Conservation (phyloP, 2,329 filamentous ascomycete species). For the Talaromyces sp. region DNA sequence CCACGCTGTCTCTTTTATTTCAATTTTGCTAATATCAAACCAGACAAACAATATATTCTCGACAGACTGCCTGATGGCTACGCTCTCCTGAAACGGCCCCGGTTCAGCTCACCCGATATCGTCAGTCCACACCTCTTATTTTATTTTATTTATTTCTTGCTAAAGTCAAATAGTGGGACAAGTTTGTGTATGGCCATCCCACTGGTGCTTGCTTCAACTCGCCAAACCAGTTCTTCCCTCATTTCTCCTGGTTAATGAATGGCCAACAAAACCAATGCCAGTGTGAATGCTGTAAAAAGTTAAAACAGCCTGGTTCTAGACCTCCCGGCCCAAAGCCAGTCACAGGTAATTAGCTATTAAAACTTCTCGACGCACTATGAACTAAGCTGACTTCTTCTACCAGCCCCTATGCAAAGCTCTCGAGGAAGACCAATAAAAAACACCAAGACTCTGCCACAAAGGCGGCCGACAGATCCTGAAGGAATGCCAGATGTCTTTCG, state of each 20-base stretch:
- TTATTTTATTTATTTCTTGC: background rate
- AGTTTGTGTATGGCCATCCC: slow-evolving; percentile 56
- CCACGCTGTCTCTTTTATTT: background rate
- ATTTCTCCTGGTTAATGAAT: slow-evolving; percentile 54
- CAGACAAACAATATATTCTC: slow-evolving; percentile 46
- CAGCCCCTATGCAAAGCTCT: background rate
- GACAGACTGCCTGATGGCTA: slow-evolving; percentile 53
- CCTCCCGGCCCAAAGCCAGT: background rate
- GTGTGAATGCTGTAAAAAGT: slow-evolving; percentile 45
- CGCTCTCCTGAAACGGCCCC: slow-evolving; percentile 45
- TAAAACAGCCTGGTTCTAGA: background rate
- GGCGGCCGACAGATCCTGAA: slow-evolving; percentile 26
- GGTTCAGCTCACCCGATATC: slow-evolving; percentile 30
- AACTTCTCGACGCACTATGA: background rate
- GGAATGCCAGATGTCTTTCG: slow-evolving; percentile 52
- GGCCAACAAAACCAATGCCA: slow-evolving; percentile 40
- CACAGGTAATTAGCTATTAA: background rate
- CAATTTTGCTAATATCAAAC: background rate
- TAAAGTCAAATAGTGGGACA: slow-evolving; percentile 39
- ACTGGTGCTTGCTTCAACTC: slow-evolving; percentile 49
- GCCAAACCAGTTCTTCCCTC: slow-evolving; percentile 49
- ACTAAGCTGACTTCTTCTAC: background rate
- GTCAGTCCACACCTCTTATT: background rate
- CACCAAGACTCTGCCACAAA: background rate
- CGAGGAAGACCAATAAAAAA: slow-evolving; percentile 3